A percentile compares a stretch with the other conserved stretches of the same genome.
Evolutionary conservation across 305 asterid species (phyloP).

Genomic region (Fraxinus floribunda): DNA sequence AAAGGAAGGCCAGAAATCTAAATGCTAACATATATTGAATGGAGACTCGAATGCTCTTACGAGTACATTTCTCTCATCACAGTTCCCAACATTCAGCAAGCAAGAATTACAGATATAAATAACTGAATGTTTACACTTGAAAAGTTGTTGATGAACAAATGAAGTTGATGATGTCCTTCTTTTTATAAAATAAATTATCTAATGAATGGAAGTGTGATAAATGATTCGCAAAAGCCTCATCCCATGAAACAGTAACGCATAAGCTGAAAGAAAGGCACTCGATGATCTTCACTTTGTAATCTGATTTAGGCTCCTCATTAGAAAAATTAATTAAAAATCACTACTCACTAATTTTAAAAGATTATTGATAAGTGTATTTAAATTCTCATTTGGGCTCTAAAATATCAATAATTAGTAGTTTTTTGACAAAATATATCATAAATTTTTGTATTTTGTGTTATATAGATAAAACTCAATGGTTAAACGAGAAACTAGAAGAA

Average conservation of each 20-base stretch:
- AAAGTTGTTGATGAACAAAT: constrained; percentile 27
- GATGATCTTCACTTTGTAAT: background rate
- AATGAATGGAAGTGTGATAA: background rate
- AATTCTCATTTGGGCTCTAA: too few relatives aligned
- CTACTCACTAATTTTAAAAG: background rate
- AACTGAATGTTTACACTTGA: constrained; percentile 11
- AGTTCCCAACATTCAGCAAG: too few relatives aligned
- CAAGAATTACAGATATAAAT: constrained; percentile 12
- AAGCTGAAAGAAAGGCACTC: background rate
- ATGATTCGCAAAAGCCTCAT: background rate
- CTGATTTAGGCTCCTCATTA: background rate
- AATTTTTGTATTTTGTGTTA: background rate
- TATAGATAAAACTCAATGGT: too few relatives aligned
- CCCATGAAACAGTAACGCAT: background rate
- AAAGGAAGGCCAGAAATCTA: background rate
- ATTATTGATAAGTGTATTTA: too few relatives aligned
- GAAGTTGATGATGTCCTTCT: background rate
- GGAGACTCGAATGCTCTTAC: constrained; percentile 43
- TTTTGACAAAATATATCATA: too few relatives aligned
- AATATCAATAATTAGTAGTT: too few relatives aligned
- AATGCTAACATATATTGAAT: background rate
- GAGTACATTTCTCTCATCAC: too few relatives aligned
- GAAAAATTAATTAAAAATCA: background rate
- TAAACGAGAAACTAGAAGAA: too few relatives aligned
- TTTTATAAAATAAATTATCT: constrained; percentile 3